Base-by-base conservation (phyloP, 2,329 filamentous ascomycete species). In the Sporothrix mexicana region DNA sequence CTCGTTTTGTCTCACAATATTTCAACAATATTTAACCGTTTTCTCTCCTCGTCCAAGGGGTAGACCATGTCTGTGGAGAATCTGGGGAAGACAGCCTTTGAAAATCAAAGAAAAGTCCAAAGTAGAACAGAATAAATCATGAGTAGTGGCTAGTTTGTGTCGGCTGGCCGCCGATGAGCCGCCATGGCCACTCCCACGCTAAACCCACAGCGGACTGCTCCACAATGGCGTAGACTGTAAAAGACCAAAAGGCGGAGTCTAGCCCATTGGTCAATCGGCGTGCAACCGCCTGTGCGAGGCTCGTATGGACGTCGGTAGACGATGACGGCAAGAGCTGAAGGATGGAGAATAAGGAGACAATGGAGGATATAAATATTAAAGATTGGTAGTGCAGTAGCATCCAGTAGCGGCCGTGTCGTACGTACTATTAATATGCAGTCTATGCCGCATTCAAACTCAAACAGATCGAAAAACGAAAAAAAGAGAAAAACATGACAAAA, bases 161-260 rank as follows among this genome's bases (percentile, higher is more conserved):
- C 57, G 61, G 61, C 41, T 47, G 20, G 41, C 20, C 61, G 20
- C 41, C 41, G 41, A 47, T 15, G 17, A 25, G 12, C 61, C 61
- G 61, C 41, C 41, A 45, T 64, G n/a, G 7, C 55, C 61, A 66
- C 61, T 66, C 23, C 47, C 41, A 66, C 41, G 5, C n/a, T 43
- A 47, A 64, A 20, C 10, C n/a, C 2, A 25, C 9, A 66, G 12
- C 3, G 41, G 61, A 64, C 9, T 45, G 43, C 30, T 23, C 20
- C 15, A 25, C 20, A 20, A 53, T 20, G 8, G 7, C 20, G 51
- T 53, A 8, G 51, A 17, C 51, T 20, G 20, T 55, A 23, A 20
- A 55, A 36, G 30, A 36, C 30, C 30, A 36, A 36, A 30, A 36
- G 30, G 51, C 51, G 51, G 20, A 25, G 20, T 55, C 7, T 41